Conservation (phyloP, 345 rosid species). For the Combretum micranthum region DNA sequence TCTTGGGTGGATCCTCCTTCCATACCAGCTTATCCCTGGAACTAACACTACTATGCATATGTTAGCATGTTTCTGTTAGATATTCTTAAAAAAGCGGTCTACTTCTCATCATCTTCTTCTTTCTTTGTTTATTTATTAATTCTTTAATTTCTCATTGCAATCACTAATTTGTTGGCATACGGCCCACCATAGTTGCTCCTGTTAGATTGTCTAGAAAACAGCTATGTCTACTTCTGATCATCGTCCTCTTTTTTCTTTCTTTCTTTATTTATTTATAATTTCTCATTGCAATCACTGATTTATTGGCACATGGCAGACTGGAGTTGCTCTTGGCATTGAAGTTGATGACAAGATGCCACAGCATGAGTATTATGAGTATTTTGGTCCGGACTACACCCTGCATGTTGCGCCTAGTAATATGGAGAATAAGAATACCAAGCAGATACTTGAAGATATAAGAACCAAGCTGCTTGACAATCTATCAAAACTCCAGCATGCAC, state of each 20-base stretch:
- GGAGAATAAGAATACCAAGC: slow-evolving; percentile 64
- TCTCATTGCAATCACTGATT: slow-evolving; percentile 1
- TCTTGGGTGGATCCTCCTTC: too few species aligned
- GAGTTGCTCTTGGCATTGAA: slow-evolving; percentile 62
- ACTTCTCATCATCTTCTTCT: too few species aligned
- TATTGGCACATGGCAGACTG: slow-evolving; percentile 32
- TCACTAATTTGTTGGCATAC: too few species aligned
- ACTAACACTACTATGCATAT: too few species aligned
- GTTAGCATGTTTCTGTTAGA: too few species aligned
- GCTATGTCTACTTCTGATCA: not conserved
- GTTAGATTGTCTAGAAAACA: too few species aligned
- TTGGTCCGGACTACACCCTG: slow-evolving; percentile 58
- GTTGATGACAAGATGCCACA: slow-evolving; percentile 67
- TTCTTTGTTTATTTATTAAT: too few species aligned
- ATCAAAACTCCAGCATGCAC: slow-evolving; percentile 93
- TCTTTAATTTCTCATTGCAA: too few species aligned
- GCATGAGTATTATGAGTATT: slow-evolving; percentile 59
- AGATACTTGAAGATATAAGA: slow-evolving; percentile 70
- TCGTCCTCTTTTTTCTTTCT: not conserved
- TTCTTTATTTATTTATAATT: too few species aligned
- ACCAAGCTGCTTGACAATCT: slow-evolving; percentile 79
- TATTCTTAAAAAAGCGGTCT: too few species aligned
- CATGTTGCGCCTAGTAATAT: slow-evolving; percentile 70
- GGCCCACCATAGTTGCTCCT: too few species aligned
- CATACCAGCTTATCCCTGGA: too few species aligned